Conservation (phyloP, 306 rosid genomes). For the Pterocarpus macrocarpus region DNA sequence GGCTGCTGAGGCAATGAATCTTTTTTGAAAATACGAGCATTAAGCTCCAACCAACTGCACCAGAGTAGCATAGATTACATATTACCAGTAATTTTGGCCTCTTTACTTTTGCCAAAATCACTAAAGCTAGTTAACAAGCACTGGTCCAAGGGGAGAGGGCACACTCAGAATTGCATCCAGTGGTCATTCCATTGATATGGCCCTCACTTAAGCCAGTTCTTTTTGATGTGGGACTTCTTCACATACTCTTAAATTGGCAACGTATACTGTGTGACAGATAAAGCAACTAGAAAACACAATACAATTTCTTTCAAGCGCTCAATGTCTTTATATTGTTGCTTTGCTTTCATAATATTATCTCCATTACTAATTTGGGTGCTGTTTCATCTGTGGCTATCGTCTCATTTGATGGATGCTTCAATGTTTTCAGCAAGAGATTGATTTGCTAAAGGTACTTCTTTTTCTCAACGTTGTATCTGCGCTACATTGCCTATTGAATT, state of each 20-base stretch:
- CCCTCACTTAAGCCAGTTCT: slow-evolving; percentile 12
- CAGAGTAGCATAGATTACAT: neutral
- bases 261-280: slow-evolving; percentile 10
- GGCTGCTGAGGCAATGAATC: neutral
- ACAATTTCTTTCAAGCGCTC: slow-evolving; percentile 1
- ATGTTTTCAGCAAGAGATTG: slow-evolving; percentile 93
- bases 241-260: slow-evolving; percentile 19
- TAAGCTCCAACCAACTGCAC: neutral
- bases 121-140: slow-evolving; percentile 15
- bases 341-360: slow-evolving; percentile 40
- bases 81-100: neutral
- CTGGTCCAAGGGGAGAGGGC: neutral
- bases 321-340: slow-evolving; percentile 29
- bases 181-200: slow-evolving; percentile 6
- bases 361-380: slow-evolving; percentile 55
- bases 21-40: neutral
- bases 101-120: neutral
- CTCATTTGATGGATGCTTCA: slow-evolving; percentile 52
- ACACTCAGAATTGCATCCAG: neutral
- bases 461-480: slow-evolving; percentile 37
- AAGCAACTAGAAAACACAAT: slow-evolving; percentile 28
- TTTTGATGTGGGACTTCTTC: slow-evolving; percentile 11
- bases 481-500: slow-evolving; percentile 20
- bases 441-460: slow-evolving; percentile 84
- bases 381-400: slow-evolving; percentile 49